These are phyloP conservation scores for Bremia lactucae DNA, from an alignment of 352 stramenopile species.

Conservation along the genomic window DNA sequence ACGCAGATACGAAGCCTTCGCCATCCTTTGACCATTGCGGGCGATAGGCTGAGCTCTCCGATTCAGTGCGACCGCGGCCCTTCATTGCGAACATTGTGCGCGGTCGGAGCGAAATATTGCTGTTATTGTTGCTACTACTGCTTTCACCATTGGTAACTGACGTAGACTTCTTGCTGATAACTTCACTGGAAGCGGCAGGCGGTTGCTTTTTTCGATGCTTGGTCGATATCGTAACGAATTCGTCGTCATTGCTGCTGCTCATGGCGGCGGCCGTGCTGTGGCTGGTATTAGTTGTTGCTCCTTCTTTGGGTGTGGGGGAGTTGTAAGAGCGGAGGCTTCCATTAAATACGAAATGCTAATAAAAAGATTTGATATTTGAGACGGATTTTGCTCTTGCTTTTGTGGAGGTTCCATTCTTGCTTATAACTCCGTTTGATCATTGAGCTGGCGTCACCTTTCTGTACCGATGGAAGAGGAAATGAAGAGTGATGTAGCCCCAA, in stretches of 20 bases:
- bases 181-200: slow-evolving; percentile 3
- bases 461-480: slow-evolving; percentile 63
- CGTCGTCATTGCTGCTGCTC: slow-evolving; percentile 44
- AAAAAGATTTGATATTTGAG: background rate
- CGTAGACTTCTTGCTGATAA: slow-evolving; percentile 16
- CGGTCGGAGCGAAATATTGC: slow-evolving; percentile 60
- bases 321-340: background rate
- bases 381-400: no score
- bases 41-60: slow-evolving; percentile 55
- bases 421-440: no score
- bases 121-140: slow-evolving; percentile 14
- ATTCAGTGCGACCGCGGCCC: slow-evolving; percentile 59
- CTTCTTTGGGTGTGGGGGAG: slow-evolving; percentile 10
- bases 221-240: slow-evolving; percentile 70
- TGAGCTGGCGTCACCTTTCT: no score
- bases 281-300: slow-evolving; percentile 10
- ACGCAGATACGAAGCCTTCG: slow-evolving; percentile 60
- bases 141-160: slow-evolving; percentile 2
- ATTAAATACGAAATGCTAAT: background rate
- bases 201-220: slow-evolving; percentile 61
- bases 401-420: no score
- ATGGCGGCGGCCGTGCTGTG: slow-evolving; percentile 9
- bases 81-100: slow-evolving; percentile 87
- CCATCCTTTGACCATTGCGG: slow-evolving; percentile 83
- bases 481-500: slow-evolving; percentile 31